These are phyloP conservation scores for Aspergillus conjunctus DNA, from an alignment of 495 filamentous ascomycete genomes.

Conservation along the genomic window DNA sequence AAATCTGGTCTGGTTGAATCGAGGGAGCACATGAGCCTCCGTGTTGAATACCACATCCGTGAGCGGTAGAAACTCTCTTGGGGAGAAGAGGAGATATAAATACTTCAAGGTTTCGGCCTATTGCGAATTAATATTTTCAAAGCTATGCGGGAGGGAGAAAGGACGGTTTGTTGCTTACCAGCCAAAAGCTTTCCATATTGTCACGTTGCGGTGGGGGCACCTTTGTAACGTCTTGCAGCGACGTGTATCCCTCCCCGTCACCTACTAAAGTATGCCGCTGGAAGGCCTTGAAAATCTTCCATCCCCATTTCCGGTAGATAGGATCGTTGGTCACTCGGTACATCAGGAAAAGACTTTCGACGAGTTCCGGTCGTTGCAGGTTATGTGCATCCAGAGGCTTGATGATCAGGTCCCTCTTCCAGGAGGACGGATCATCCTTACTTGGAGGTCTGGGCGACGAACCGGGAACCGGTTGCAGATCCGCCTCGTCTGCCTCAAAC, in stretches of 20 bases:
- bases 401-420: conserved; percentile 76
- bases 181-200: conserved; percentile 96
- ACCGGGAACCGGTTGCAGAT: conserved; percentile 34
- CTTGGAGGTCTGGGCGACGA: conserved; percentile 23
- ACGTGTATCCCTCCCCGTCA: conserved; percentile 47
- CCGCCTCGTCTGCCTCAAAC: conserved; percentile 64
- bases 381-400: conserved; percentile 80
- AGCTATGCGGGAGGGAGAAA: too few relatives aligned
- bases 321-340: conserved; percentile 93
- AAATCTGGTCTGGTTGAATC: conserved; percentile 78
- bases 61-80: conserved; percentile 77
- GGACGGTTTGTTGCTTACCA: conserved; percentile 47
- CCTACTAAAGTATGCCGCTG: conserved; percentile 73
- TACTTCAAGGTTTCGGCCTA: conserved; percentile 93
- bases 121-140: background rate
- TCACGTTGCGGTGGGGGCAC: conserved; percentile 66
- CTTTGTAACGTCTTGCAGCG: conserved; percentile 24
- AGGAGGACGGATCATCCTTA: conserved; percentile 35
- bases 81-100: conserved; percentile 91
- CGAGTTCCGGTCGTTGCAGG: conserved; percentile 89
- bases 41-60: conserved; percentile 90
- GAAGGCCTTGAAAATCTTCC: conserved; percentile 96
- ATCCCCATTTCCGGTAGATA: conserved; percentile 93
- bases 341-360: conserved; percentile 96
- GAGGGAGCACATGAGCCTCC: conserved; percentile 87